Evolutionary conservation across 2,329 filamentous ascomycete genomes (phyloP).

Genomic region (Furcasterigmium furcatum): DNA sequence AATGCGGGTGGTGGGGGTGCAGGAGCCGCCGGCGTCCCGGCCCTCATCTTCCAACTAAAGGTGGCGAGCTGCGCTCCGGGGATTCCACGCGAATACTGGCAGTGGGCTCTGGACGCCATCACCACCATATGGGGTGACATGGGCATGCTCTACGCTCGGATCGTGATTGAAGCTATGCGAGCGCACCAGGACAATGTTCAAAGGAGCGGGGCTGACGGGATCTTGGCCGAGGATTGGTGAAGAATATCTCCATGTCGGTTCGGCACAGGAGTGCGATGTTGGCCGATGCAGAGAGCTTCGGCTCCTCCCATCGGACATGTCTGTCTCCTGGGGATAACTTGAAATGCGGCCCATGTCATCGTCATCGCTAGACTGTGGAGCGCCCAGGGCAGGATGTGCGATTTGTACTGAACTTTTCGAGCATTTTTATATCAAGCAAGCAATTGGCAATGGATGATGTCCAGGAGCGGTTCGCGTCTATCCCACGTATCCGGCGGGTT

Average conservation of each 20-base stretch:
- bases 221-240: conserved; percentile 11
- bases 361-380: background rate
- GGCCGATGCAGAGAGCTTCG: too few relatives aligned
- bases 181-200: conserved; percentile 15
- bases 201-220: conserved; percentile 7
- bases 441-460: too few relatives aligned
- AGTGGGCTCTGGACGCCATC: conserved; percentile 41
- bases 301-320: too few relatives aligned
- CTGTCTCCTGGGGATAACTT: too few relatives aligned
- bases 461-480: too few relatives aligned
- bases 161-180: conserved; percentile 39
- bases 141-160: conserved; percentile 47
- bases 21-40: conserved; percentile 44
- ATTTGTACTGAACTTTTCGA: too few relatives aligned
- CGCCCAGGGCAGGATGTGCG: too few relatives aligned
- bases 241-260: background rate
- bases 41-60: conserved; percentile 45
- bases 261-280: too few relatives aligned
- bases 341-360: too few relatives aligned
- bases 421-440: too few relatives aligned
- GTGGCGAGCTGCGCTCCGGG: conserved; percentile 44
- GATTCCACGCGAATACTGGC: conserved; percentile 35
- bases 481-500: too few relatives aligned
- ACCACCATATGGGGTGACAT: conserved; percentile 47
- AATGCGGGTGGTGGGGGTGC: conserved; percentile 35